phyloP scores from a whole-genome alignment of 805 yeast species.

The Myxozyma geophila region DNA sequence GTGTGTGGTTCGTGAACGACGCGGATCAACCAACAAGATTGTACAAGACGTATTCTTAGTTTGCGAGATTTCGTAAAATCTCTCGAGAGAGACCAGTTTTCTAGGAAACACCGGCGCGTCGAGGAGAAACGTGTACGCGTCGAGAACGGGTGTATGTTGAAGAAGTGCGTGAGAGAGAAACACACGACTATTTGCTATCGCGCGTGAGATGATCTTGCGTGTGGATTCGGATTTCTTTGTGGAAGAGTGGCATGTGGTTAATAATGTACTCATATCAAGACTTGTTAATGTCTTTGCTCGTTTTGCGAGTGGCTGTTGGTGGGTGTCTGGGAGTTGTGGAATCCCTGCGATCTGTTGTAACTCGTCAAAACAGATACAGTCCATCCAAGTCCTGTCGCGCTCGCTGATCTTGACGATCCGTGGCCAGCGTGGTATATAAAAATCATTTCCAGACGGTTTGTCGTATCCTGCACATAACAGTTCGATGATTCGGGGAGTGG shows the following conservation, averaged over 20 bases:
- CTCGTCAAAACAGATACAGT: slow-evolving; percentile 13
- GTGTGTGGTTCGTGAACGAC: too few species aligned
- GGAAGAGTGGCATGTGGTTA: neutral
- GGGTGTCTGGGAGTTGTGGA: neutral
- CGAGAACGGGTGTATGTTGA: too few species aligned
- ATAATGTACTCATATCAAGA: slow-evolving; percentile 3
- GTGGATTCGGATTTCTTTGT: neutral
- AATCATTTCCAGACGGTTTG: slow-evolving; percentile 18
- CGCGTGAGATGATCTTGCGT: neutral
- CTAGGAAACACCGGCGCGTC: too few species aligned
- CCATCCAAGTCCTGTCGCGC: slow-evolving; percentile 21
- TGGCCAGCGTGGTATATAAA: slow-evolving; percentile 28
- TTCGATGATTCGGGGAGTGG: slow-evolving; percentile 16
- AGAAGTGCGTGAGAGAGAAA: too few species aligned
- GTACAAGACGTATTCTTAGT: too few species aligned
- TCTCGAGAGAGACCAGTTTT: too few species aligned
- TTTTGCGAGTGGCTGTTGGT: neutral
- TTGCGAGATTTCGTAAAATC: too few species aligned
- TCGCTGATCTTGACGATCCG: slow-evolving; percentile 24
- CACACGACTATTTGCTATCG: neutral
- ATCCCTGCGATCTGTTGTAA: slow-evolving; percentile 14
- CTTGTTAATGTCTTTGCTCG: slow-evolving; percentile 13
- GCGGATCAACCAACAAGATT: too few species aligned
- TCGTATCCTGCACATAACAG: slow-evolving; percentile 27
- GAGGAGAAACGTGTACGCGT: too few species aligned